These are phyloP conservation scores for Nemania bipapillata DNA, from an alignment of 2,329 filamentous ascomycete species.

Conservation along the genomic window DNA sequence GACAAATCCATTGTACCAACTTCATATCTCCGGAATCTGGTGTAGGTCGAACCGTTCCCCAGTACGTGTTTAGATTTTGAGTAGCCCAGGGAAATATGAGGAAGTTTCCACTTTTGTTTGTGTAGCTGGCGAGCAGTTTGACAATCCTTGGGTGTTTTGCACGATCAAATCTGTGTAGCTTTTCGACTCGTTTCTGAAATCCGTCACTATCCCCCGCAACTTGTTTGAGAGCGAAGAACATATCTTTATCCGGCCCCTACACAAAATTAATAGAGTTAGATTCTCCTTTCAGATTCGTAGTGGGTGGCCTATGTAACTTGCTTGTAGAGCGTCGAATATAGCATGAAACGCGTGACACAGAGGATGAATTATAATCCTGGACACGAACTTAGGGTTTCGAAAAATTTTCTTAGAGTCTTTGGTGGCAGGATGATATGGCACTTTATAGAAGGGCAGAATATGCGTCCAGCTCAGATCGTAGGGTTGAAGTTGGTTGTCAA, in stretches of 20 bases:
- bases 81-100: slow-evolving; percentile 27
- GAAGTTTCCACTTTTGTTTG: not conserved
- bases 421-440: not conserved
- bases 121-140: slow-evolving; percentile 9
- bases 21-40: not conserved
- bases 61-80: slow-evolving; percentile 8
- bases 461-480: not conserved
- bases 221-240: slow-evolving; percentile 19
- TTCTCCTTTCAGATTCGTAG: too few species aligned
- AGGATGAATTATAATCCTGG: slow-evolving; percentile 20
- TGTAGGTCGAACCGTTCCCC: not conserved
- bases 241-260: not conserved
- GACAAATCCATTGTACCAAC: slow-evolving; percentile 9
- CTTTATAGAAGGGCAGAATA: not conserved
- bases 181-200: slow-evolving; percentile 7
- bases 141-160: slow-evolving; percentile 3
- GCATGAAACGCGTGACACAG: slow-evolving; percentile 8
- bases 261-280: not conserved
- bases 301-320: not conserved
- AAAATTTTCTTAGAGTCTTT: not conserved
- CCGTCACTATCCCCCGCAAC: not conserved
- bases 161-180: slow-evolving; percentile 8
- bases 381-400: not conserved
- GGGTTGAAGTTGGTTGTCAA: not conserved
- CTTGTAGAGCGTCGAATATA: not conserved